A percentile compares a stretch with the other conserved stretches of the same genome.
These are phyloP conservation scores for Alternaria sp. DNA, from an alignment of 2,329 filamentous ascomycete species.

Conservation along the genomic window DNA sequence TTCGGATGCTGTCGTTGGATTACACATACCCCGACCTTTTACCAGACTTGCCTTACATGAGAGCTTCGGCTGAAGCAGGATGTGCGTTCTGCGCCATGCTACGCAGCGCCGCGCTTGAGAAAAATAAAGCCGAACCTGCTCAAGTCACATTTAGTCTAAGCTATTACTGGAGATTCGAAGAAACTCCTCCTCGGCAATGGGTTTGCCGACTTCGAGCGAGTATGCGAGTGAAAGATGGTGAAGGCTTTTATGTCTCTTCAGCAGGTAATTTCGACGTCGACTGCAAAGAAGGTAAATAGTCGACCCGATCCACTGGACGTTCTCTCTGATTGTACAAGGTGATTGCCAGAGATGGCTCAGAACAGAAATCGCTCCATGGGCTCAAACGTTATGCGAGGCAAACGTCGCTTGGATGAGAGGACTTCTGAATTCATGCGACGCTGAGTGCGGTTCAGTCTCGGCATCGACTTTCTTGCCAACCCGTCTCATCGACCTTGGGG, in stretches of 20 bases:
- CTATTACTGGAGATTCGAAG: not conserved
- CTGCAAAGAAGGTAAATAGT: not conserved
- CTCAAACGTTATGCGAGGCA: not conserved
- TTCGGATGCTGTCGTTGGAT: not conserved
- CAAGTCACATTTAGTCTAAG: accelerated
- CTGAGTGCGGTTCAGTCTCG: not conserved
- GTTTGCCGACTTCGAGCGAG: accelerated
- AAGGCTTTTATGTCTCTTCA: too few relatives aligned
- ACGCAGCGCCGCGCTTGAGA: not conserved
- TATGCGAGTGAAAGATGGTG: too few relatives aligned
- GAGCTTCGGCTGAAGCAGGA: not conserved
- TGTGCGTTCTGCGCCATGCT: not conserved
- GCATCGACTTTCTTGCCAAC: not conserved
- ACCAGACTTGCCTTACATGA: not conserved
- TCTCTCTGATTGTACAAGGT: not conserved
- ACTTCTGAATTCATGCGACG: accelerated
- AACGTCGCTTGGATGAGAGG: not conserved
- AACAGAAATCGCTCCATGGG: not conserved
- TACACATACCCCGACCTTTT: accelerated
- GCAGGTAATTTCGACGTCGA: not conserved
- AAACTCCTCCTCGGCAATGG: accelerated
- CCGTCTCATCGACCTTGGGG: not conserved
- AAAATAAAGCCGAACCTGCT: not conserved
- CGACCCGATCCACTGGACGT: too few relatives aligned
- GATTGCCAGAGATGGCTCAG: not conserved